Evolutionary conservation across 306 rosid genomes (phyloP), one percentile per base, ranked within the genome.

Genomic region (Ammopiptanthus mongolicus): DNA sequence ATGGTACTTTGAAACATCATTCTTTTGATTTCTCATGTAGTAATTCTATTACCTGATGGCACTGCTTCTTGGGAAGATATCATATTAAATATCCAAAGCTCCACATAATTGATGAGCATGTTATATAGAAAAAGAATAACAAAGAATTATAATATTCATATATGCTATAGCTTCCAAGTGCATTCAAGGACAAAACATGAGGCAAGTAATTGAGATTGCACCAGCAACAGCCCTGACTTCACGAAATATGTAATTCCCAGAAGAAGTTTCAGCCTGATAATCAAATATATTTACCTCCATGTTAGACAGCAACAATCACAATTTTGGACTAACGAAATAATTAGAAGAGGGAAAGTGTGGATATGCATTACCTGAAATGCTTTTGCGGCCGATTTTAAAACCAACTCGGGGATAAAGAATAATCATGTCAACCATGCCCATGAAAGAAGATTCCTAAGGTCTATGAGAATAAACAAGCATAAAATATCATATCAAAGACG

Each of bases 371-470:
- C 98, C 93, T 91, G 81, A 77, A 90, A 86, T 62, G 93, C 79
- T 74, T 82, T 88, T 67, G 85, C 78, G 39, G 91, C 93, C 52
- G 98, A 90, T 77, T 94, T 94, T 46, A 94, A 52, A 46, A 90
- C 53, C 84, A 91, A 80, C 83, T 94, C 96, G 12, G 95, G 97
- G 80, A 94, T 84, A 77, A 91, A 94, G 85, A 94, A 91, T 75
- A 94, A 75, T 78, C 98, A 94, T 2, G 97, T 94, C 82, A 94
- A 84, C 98, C 98, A 91, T 12, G 93, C 98, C 98, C 97, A 91
- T 12, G 95, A 91, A 80, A 94, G 93, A 81, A 94, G 98, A 85
- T 91, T 94, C 98, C 98, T 94, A 58, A 65, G 50, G 80, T 59
- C 80, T 76, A 80, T 53, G 84, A 83, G 59, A 74, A 69, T 34